These are phyloP conservation scores for Aspergillus hortae DNA, from an alignment of 2,329 filamentous ascomycete genomes.

Conservation along the genomic window DNA sequence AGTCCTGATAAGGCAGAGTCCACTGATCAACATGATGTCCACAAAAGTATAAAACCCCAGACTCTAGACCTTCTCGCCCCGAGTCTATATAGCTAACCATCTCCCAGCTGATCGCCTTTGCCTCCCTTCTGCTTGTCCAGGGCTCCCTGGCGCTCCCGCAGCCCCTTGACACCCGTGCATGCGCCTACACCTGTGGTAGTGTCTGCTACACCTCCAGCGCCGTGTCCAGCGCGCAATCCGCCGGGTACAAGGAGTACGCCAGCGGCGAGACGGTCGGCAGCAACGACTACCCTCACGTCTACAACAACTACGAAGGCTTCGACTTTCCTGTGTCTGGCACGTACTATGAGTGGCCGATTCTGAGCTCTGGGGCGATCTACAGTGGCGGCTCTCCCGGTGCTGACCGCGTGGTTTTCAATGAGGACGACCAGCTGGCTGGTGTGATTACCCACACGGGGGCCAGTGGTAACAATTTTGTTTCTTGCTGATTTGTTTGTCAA, in stretches of 20 bases:
- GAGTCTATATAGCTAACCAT: neutral
- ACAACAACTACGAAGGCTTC: slow-evolving; percentile 63
- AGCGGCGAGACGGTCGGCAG: slow-evolving; percentile 30
- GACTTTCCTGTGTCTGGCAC: slow-evolving; percentile 55
- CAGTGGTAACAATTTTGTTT: slow-evolving; percentile 61
- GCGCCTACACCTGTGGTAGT: slow-evolving; percentile 53
- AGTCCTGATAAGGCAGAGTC: neutral
- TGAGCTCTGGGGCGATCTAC: slow-evolving; percentile 48
- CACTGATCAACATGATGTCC: slow-evolving; percentile 21
- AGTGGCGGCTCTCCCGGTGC: slow-evolving; percentile 61
- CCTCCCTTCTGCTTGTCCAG: slow-evolving; percentile 18
- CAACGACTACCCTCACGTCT: slow-evolving; percentile 55
- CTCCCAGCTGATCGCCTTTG: slow-evolving; percentile 1
- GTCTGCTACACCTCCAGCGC: slow-evolving; percentile 50
- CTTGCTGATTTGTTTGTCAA: neutral
- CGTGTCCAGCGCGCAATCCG: slow-evolving; percentile 49
- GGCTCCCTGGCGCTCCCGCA: slow-evolving; percentile 19
- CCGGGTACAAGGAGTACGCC: slow-evolving; percentile 51
- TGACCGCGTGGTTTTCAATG: slow-evolving; percentile 65
- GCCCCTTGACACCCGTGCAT: slow-evolving; percentile 32
- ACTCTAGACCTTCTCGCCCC: neutral
- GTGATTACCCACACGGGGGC: slow-evolving; percentile 69
- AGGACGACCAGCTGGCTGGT: slow-evolving; percentile 54
- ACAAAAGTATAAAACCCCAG: slow-evolving; percentile 16
- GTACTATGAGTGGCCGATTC: slow-evolving; percentile 63